Base-by-base conservation (phyloP, 768 basidiomycete species). In the Hebeloma cylindrosporum region DNA sequence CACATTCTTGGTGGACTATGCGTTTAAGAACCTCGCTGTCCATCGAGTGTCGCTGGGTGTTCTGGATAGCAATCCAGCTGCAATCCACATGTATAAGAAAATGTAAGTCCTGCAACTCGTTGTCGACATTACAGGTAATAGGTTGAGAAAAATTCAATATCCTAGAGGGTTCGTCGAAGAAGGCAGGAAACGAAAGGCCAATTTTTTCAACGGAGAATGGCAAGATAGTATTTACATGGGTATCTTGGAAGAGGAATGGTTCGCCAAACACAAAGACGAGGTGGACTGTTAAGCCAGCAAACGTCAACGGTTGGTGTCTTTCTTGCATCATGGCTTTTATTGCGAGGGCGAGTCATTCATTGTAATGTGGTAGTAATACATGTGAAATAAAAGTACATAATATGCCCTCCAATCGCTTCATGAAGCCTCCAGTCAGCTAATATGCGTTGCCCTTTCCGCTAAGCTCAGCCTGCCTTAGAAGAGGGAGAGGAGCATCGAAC, bases 401-500 rank as follows among this genome's bases (percentile, higher is more conserved):
- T n/a, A n/a, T n/a, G n/a, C n/a, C n/a, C n/a, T n/a, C n/a, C n/a
- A n/a, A n/a, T n/a, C n/a, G n/a, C n/a, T n/a, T n/a, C n/a, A n/a
- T n/a, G n/a, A n/a, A 44, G 11, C 26, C 33, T 41, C 11, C n/a
- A n/a, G 21, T 32, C 28, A 22, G 33, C 23, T 16, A 57, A 54
- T 80, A 79, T 29, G 68, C 60, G 54, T 79, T 79, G 30, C 71
- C 67, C 59, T 76, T 71, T 18, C 73, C 71, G 45, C 75, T 75
- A 45, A 80, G 61, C 63, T 79, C 80, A 0, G 78, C 71, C 54
- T 82, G 78, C 40, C 72, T 62, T 56, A 74, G 68, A 50, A 91
- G 67, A 26, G 78, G 74, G 26, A 71, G 65, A 3, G 91, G 91
- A 0, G 87, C 86, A 60, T 93, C 91, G 20, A 74, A 64, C 50